Conservation (phyloP, 1,284 basidiomycete species). For the Neonothopanus nambi region DNA sequence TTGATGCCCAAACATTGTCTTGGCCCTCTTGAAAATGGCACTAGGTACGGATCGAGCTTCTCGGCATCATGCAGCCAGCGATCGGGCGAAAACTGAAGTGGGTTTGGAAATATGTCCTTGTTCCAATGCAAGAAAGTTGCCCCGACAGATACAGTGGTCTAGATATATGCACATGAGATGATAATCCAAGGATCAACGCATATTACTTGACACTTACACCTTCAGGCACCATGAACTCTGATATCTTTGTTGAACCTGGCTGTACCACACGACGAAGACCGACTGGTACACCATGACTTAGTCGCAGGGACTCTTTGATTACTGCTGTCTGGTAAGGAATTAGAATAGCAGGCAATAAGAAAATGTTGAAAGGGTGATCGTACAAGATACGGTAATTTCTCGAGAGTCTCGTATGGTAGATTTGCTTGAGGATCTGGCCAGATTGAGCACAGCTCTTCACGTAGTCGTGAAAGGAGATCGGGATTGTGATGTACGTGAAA, state of each 20-base stretch:
- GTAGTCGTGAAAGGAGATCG: neutral
- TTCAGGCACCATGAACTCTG: slow-evolving; percentile 5
- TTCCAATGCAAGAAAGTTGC: slow-evolving; percentile 23
- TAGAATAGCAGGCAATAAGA: neutral
- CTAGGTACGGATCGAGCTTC: slow-evolving; percentile 16
- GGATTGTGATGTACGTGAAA: slow-evolving; percentile 14
- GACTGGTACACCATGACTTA: slow-evolving; percentile 17
- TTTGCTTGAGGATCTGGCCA: slow-evolving; percentile 15
- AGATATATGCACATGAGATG: neutral
- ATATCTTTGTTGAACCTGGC: slow-evolving; percentile 2
- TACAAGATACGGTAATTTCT: slow-evolving; percentile 21
- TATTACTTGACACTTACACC: neutral
- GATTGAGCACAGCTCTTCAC: slow-evolving; percentile 10
- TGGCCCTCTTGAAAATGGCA: slow-evolving; percentile 9
- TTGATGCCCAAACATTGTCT: slow-evolving; percentile 10
- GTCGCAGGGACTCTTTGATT: slow-evolving; percentile 26
- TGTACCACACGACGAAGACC: slow-evolving; percentile 24
- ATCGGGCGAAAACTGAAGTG: slow-evolving; percentile 30
- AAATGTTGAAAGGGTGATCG: neutral
- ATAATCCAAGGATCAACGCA: neutral
- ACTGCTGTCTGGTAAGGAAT: slow-evolving; percentile 20
- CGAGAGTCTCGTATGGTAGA: slow-evolving; percentile 9
- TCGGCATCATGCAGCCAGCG: slow-evolving; percentile 25
- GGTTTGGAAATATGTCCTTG: slow-evolving; percentile 23
- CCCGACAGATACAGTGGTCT: slow-evolving; percentile 26